Evolutionary conservation across 495 filamentous ascomycete genomes (phyloP), one percentile per base, ranked within the genome.

Genomic region (Hypoxylon intermedium): DNA sequence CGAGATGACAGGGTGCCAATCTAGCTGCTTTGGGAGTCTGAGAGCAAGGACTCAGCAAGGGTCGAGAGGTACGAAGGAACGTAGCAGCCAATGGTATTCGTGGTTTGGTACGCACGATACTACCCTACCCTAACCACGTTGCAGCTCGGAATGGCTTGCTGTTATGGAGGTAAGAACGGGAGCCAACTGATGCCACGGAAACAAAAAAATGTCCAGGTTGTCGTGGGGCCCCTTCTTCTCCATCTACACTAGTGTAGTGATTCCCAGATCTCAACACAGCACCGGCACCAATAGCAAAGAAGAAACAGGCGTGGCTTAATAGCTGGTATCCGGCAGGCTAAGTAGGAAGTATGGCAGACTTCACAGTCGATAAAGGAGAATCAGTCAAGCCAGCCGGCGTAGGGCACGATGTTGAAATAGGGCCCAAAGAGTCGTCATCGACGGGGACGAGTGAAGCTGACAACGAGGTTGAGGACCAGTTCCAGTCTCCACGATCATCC

Each of bases 381-480:
- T n/a, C 36, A 2, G 9, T 41, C 16, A 46, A 52, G 18, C 37
- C 28, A 4, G 21, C 13, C 26, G 42, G 21, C 33, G 31, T 20
- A 13, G 44, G 43, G 44, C 46, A 13, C 3, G 63, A 66, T 28
- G 52, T 61, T 19, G 63, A 61, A 26, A 57, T 30, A 42, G 63
- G 63, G 2, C 9, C 52, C 30, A 61, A 48, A 36, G 57, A 53
- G 6, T 41, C 41, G 2, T 41, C 46, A 12, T 60, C 57, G 11
- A 24, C 26, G 9, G 34, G 2, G 21, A 37, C 58, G 12, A 57
- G 56, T 43, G 63, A 66, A 38, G 15, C 20, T 5, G 52, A 30
- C 46, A 47, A 30, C 46, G 63, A 66, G 24, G 38, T 56, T n/a
- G 57, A 66, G 5, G 63, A 61, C 21, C 57, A 37, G 19, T 66